Evolutionary conservation across 768 basidiomycete species (phyloP), one percentile per base, ranked within the genome.

Genomic region (Serendipita indica): DNA sequence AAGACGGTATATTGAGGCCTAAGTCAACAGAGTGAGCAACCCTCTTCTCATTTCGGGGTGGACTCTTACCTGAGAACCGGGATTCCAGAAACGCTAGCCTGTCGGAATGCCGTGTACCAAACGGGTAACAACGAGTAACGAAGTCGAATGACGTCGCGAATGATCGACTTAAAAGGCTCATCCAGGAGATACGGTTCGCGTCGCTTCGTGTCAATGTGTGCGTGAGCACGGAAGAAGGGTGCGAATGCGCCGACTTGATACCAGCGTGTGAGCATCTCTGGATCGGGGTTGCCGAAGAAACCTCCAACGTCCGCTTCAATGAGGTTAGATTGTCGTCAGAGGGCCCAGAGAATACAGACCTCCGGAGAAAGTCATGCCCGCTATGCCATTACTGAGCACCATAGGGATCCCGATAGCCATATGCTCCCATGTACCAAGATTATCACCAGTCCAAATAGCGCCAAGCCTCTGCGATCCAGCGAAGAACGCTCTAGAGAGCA

Each of bases 361-460:
- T 63, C 96, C 96, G 22, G 81, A 75, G 68, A 93, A 99, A 28
- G 83, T 79, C 81, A 97, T 86, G 20, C 96, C 94, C 5, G 80
- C 90, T 43, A 99, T 82, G 39, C 83, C 82, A 65, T 89, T 86
- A 10, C 89, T 77, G 33, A 99, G 74, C 1, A 93, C 83, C 86
- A 99, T 98, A 69, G 93, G 87, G 61, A 94, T 76, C 13, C 91
- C 89, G 16, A 89, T 88, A 7, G 81, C 80, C 82, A 99, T 92
- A 67, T 99, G 96, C 60, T 92, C 91, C 96, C 96, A 99, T 1
- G 89, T 91, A 16, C 94, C 90, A 27, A 94, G 74, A 69, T 98
- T 98, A 71, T 99, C 96, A 16, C 96, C 96, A 5, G 94, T 98
- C 96, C 96, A 99, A 78, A 96, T 91, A 3, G 96, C 93, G 34